These are phyloP conservation scores for Lantana camara DNA, from an alignment of 257 asterid species.

Conservation along the genomic window DNA sequence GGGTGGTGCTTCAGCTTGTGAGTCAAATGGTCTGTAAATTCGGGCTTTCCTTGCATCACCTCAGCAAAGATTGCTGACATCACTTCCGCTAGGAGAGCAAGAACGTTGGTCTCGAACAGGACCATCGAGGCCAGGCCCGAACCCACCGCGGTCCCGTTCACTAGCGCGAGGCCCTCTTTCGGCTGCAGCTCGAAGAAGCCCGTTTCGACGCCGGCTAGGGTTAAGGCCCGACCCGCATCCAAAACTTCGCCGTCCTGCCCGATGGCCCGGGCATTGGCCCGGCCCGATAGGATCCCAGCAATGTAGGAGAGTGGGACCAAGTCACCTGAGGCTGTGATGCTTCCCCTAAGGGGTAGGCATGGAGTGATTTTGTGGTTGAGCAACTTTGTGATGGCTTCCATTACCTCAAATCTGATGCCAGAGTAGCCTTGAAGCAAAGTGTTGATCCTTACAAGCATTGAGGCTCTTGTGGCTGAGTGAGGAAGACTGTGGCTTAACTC, in stretches of 20 bases:
- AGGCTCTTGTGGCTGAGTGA: constrained; percentile 45
- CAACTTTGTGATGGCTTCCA: constrained; percentile 40
- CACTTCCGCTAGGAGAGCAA: constrained; percentile 31
- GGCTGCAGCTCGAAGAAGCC: constrained; percentile 49
- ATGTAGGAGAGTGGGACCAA: constrained; percentile 48
- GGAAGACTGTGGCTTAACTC: constrained; percentile 40
- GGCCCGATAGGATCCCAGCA: constrained; percentile 39
- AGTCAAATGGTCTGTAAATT: constrained; percentile 44
- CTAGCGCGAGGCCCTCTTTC: constrained; percentile 46
- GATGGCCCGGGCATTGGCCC: constrained; percentile 41
- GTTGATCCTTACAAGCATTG: constrained; percentile 52
- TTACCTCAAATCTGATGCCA: constrained; percentile 44
- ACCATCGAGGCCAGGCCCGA: constrained; percentile 46
- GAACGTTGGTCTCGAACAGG: constrained; percentile 41
- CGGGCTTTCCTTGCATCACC: constrained; percentile 50
- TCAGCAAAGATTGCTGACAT: constrained; percentile 42
- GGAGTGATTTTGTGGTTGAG: constrained; percentile 49
- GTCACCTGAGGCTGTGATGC: constrained; percentile 48
- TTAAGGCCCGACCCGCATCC: constrained; percentile 28
- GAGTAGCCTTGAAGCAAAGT: constrained; percentile 55
- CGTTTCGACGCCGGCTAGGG: constrained; percentile 31
- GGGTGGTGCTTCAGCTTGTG: constrained; percentile 52
- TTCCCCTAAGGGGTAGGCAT: constrained; percentile 43
- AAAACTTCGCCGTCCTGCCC: constrained; percentile 38
- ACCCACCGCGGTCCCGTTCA: constrained; percentile 47